Evolutionary conservation across 2,329 filamentous ascomycete species (phyloP).

Genomic region (Pyricularia sp.): DNA sequence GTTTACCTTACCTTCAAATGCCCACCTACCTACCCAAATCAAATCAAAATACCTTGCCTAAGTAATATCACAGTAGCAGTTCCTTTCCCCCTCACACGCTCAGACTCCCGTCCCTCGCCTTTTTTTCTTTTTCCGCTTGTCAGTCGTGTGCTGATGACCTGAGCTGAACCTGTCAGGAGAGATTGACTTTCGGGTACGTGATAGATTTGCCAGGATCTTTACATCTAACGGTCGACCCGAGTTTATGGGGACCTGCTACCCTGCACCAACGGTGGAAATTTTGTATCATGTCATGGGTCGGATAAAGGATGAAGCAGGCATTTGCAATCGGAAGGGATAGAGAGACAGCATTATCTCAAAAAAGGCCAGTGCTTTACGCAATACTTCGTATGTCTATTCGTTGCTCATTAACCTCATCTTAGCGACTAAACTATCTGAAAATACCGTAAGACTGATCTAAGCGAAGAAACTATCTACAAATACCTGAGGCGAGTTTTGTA

Average conservation of each 20-base stretch:
- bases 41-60: background rate
- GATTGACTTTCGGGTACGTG: too few species aligned
- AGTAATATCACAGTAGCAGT: background rate
- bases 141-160: too few species aligned
- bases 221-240: too few species aligned
- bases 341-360: background rate
- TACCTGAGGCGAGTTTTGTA: background rate
- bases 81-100: background rate
- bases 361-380: background rate
- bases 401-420: background rate
- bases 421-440: background rate
- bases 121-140: background rate
- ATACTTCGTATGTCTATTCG: background rate
- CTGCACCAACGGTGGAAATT: too few species aligned
- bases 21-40: too few species aligned
- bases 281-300: too few species aligned
- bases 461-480: background rate
- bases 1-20: too few species aligned
- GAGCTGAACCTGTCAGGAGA: too few species aligned
- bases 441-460: background rate
- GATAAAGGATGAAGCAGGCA: too few species aligned
- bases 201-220: too few species aligned
- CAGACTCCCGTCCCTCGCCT: background rate
- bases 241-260: too few species aligned
- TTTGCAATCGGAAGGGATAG: too few species aligned